These are phyloP conservation scores for Bimuria novae-zelandiae DNA, from an alignment of 2,329 filamentous ascomycete species.

Conservation along the genomic window DNA sequence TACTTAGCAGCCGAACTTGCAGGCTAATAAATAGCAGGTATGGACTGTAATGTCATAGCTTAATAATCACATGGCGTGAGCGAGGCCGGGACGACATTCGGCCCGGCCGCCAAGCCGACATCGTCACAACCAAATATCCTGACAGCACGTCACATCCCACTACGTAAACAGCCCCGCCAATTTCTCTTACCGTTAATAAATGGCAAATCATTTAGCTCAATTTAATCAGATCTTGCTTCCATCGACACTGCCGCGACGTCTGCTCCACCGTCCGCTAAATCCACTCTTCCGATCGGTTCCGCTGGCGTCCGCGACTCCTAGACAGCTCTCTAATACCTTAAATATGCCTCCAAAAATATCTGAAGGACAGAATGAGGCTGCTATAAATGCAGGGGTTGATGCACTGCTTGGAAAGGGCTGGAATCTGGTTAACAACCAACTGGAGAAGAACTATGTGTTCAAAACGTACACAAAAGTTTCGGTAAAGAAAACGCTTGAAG, in stretches of 20 bases:
- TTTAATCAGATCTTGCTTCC: not conserved
- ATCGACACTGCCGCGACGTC: not conserved
- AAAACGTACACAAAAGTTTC: constrained; percentile 19
- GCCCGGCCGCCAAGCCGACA: not conserved
- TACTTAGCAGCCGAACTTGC: not conserved
- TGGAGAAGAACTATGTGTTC: constrained; percentile 18
- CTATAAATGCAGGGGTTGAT: constrained; percentile 8
- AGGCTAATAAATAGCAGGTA: not conserved
- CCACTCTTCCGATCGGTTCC: not conserved
- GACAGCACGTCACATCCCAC: not conserved
- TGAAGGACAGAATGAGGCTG: constrained; percentile 11
- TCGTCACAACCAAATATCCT: not conserved
- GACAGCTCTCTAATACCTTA: constrained; percentile 4
- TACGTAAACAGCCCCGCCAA: not conserved
- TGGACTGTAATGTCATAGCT: not conserved
- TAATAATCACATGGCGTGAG: not conserved
- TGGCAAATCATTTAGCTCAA: not conserved
- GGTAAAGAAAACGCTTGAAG: constrained; percentile 6
- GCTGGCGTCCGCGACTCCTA: not conserved
- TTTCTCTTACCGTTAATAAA: not conserved
- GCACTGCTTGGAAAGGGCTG: constrained; percentile 9
- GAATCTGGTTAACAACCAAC: constrained; percentile 8
- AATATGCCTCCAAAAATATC: constrained; percentile 10
- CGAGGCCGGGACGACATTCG: not conserved
- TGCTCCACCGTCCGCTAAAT: not conserved